Conservation (phyloP, 495 filamentous ascomycete genomes). For the Monascus purpureus region DNA sequence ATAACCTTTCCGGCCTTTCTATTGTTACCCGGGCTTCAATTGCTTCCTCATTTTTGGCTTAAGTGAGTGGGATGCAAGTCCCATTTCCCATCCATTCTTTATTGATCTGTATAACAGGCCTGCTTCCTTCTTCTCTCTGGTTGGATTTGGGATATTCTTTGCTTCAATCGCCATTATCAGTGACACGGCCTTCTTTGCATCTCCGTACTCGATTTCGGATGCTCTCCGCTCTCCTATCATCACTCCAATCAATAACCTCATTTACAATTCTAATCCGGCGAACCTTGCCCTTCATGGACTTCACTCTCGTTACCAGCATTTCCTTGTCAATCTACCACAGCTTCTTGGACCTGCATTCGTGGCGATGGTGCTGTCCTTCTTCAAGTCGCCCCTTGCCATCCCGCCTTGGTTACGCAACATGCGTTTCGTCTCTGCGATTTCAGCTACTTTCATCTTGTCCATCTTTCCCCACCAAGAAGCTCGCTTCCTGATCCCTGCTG, state of each 20-base stretch:
- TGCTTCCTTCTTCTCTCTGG: conserved; percentile 46
- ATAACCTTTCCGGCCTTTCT: conserved; percentile 95
- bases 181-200: conserved; percentile 73
- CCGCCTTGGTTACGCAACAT: conserved; percentile 35
- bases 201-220: conserved; percentile 37
- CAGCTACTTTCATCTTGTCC: conserved; percentile 66
- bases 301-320: conserved; percentile 83
- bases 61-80: conserved; percentile 53
- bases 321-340: conserved; percentile 72
- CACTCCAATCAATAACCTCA: conserved; percentile 82
- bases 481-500: conserved; percentile 75
- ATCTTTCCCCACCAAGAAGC: conserved; percentile 89
- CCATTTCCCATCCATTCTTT: conserved; percentile 1
- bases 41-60: conserved; percentile 71
- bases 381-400: conserved; percentile 31
- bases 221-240: conserved; percentile 50
- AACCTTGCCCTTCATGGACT: conserved; percentile 86
- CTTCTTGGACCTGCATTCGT: conserved; percentile 78
- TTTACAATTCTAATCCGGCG: conserved; percentile 61
- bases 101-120: conserved; percentile 38
- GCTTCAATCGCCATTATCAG: conserved; percentile 56
- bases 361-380: conserved; percentile 44
- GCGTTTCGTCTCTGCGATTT: conserved; percentile 57
- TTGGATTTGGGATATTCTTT: conserved; percentile 46
- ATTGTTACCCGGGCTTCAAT: conserved; percentile 60